Base-by-base conservation (phyloP, 2,329 filamentous ascomycete genomes). In the Penicillium brasilianum region DNA sequence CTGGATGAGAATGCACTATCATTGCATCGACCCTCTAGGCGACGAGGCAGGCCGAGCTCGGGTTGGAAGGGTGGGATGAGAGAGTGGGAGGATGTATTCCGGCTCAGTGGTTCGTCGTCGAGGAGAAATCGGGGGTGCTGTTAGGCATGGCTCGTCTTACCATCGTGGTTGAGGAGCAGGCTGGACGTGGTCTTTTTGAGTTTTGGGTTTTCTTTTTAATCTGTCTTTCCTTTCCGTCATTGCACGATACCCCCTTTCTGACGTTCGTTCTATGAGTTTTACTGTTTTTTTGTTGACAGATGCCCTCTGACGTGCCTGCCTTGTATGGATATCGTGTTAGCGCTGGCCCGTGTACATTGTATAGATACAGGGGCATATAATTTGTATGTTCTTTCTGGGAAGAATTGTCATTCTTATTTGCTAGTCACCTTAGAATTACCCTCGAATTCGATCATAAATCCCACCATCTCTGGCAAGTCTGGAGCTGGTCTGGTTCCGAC, bases 81-180 rank as follows among this genome's bases (percentile, higher is more conserved):
- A 57, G 81, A 83, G 69, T 83, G 81, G 82, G 81, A 82, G 64
- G 79, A 81, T 67, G 81, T 83, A 6, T 83, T 83, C 68, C 76
- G 79, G 34, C 63, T 80, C 20, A 72, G 75, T 43, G 73, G 74
- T 39, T 70, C 74, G 48, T 71, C 69, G 44, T 74, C 75, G 30
- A 69, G 74, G 63, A 73, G 74, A 61, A 72, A 73, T 59, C 70
- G 71, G 49, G 73, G 78, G 25, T 80, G 80, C 64, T 83, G 81
- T 63, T 83, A 66, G 16, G 37, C 39, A 25, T 30, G 6, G 10
- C 6, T 13, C 30, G 20, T 32, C 28, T 50, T 28, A 34, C 13
- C n/a, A 1, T 20, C 4, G 18, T 20, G 10, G 8, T 34, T 22
- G n/a, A 10, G 25, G 30, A 20, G 18, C 8, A n/a, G 14, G 20